A percentile compares a stretch with the other conserved stretches of the same genome.
Conservation (phyloP, 139 green algal genomes). For the Volvox reticuliferus region DNA sequence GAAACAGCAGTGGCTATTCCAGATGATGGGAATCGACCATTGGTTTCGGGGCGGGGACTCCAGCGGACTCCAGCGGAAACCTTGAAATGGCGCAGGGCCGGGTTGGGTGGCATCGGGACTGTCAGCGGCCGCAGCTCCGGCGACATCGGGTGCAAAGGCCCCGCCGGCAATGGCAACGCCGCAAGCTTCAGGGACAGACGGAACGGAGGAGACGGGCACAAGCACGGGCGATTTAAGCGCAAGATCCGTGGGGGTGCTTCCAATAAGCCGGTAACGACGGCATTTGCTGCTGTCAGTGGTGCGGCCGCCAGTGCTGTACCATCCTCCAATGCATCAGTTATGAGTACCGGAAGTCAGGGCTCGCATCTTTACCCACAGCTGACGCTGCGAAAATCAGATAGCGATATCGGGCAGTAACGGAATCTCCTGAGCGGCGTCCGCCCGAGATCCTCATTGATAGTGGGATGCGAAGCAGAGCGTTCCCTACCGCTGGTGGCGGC, state of each 20-base stretch:
- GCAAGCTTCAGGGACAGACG: not conserved
- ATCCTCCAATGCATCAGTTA: no score
- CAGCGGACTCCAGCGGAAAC: not conserved
- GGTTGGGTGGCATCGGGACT: not conserved
- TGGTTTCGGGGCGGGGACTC: not conserved
- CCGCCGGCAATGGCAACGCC: not conserved
- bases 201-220: not conserved
- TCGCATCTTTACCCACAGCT: not conserved
- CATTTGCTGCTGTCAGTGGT: not conserved
- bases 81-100: not conserved
- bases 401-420: not conserved
- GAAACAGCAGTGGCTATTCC: not conserved
- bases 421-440: not conserved
- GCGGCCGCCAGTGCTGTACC: not conserved
- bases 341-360: no score
- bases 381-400: not conserved
- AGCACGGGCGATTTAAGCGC: not conserved
- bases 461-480: not conserved
- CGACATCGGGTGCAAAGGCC: not conserved
- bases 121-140: not conserved
- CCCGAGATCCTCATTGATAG: not conserved
- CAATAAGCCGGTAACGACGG: not conserved
- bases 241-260: not conserved
- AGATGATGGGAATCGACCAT: not conserved
- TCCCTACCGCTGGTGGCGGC: not conserved